Conservation (phyloP, 2,329 filamentous ascomycete species). For the Alternaria viburni region DNA sequence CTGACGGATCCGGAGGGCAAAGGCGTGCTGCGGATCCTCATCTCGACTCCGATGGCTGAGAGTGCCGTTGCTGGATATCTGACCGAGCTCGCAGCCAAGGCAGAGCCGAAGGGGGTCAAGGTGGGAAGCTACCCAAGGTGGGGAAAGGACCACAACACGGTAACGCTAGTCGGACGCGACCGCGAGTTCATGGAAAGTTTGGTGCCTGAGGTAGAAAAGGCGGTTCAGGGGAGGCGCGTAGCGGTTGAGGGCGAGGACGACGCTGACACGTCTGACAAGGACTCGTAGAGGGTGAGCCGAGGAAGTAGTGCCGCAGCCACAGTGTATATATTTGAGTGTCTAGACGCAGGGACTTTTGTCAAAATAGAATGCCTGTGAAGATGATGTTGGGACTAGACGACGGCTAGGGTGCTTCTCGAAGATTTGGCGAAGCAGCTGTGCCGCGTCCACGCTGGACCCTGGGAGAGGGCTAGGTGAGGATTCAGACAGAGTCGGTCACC, state of each 20-base stretch:
- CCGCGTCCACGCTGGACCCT: slow-evolving; percentile 9
- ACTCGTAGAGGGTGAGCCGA: slow-evolving; percentile 37
- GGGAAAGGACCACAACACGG: slow-evolving; percentile 86
- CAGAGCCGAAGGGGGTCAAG: slow-evolving; percentile 80
- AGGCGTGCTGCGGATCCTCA: slow-evolving; percentile 76
- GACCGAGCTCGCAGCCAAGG: slow-evolving; percentile 76
- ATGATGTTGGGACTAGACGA: slow-evolving; percentile 18
- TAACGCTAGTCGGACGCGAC: slow-evolving; percentile 83
- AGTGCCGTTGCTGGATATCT: slow-evolving; percentile 84
- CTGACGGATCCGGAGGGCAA: slow-evolving; percentile 81
- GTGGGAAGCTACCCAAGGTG: slow-evolving; percentile 95
- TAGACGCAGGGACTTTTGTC: slow-evolving; percentile 19
- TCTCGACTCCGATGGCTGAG: slow-evolving; percentile 87
- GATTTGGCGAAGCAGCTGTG: slow-evolving; percentile 31
- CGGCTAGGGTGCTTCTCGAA: slow-evolving; percentile 37
- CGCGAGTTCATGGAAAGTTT: slow-evolving; percentile 78
- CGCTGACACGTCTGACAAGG: slow-evolving; percentile 47
- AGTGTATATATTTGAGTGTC: slow-evolving; percentile 2
- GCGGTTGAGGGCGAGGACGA: slow-evolving; percentile 68
- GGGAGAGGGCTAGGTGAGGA: background rate
- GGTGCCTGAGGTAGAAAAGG: slow-evolving; percentile 76
- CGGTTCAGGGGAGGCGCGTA: slow-evolving; percentile 75
- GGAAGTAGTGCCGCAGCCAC: background rate
- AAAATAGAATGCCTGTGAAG: slow-evolving; percentile 22
- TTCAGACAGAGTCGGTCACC: slow-evolving; percentile 1